Evolutionary conservation across 2,329 filamentous ascomycete genomes (phyloP).

Genomic region (Aureobasidium leucospermi): DNA sequence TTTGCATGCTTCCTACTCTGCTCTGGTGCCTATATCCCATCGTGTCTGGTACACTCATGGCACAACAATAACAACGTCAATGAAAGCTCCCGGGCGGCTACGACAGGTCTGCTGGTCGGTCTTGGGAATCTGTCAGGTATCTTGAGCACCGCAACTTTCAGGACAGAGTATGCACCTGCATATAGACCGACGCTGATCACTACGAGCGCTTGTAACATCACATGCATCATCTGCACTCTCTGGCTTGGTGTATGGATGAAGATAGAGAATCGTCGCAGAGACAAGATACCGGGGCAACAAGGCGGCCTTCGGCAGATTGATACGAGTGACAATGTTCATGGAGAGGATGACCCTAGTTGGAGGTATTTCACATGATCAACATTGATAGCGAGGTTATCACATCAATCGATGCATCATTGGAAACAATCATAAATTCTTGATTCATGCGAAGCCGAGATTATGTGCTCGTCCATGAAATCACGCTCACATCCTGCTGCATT

Average conservation of each 20-base stretch:
- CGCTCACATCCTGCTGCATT: too few species aligned
- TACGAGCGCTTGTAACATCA: conserved; percentile 36
- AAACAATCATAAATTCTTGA: too few species aligned
- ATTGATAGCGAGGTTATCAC: too few species aligned
- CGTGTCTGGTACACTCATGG: conserved; percentile 43
- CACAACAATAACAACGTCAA: conserved; percentile 48
- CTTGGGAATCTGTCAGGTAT: conserved; percentile 45
- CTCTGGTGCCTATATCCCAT: conserved; percentile 39
- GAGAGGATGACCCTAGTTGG: background rate
- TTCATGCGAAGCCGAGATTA: too few species aligned
- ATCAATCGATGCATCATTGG: too few species aligned
- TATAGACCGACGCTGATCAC: conserved; percentile 42
- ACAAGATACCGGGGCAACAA: conserved; percentile 28
- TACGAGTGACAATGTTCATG: background rate
- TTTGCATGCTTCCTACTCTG: conserved; percentile 46
- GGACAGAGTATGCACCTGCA: conserved; percentile 41
- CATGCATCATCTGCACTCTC: conserved; percentile 34
- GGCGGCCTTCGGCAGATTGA: background rate
- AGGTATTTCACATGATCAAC: background rate
- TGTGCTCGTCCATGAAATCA: too few species aligned
- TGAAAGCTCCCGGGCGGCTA: conserved; percentile 43
- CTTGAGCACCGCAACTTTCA: conserved; percentile 39
- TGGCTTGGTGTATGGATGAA: conserved; percentile 41
- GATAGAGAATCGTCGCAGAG: conserved; percentile 34
- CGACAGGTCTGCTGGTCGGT: conserved; percentile 41